Percentiles rank a stretch among this genome's conserved stretches.
phyloP scores from a whole-genome alignment of 1,139 yeast genomes.

The Debaryomycetaceae sp. region DNA sequence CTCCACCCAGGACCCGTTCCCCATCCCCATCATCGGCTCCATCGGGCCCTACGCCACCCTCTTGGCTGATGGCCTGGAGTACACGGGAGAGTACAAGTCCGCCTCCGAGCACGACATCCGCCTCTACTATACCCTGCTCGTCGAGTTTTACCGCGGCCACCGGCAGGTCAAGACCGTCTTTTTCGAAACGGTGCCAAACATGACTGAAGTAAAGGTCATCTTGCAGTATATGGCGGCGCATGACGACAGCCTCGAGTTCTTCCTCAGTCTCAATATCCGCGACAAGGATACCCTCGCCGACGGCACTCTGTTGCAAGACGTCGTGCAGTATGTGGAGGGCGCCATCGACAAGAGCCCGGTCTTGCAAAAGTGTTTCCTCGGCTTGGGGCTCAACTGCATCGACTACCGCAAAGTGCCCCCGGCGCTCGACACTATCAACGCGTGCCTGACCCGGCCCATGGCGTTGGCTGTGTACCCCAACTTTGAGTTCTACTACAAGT shows the following conservation, averaged over 20 bases:
- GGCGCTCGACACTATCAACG: slow-evolving; percentile 10
- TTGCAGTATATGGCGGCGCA: slow-evolving; percentile 11
- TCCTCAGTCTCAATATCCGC: slow-evolving; percentile 19
- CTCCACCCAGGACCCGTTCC: neutral
- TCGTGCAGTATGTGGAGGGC: slow-evolving; percentile 9
- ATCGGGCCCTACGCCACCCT: slow-evolving; percentile 70
- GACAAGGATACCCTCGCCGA: slow-evolving; percentile 16
- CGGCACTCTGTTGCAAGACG: slow-evolving; percentile 19
- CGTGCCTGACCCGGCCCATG: slow-evolving; percentile 6
- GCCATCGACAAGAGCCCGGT: slow-evolving; percentile 5
- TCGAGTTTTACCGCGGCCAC: slow-evolving; percentile 23
- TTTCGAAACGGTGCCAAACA: slow-evolving; percentile 56
- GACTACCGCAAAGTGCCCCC: slow-evolving; percentile 14
- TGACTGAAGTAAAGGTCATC: slow-evolving; percentile 34
- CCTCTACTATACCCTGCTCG: slow-evolving; percentile 39
- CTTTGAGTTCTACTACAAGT: slow-evolving; percentile 42
- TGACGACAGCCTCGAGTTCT: slow-evolving; percentile 15
- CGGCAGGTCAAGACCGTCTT: slow-evolving; percentile 41
- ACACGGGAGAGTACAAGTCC: slow-evolving; percentile 47
- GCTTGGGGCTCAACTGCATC: slow-evolving; percentile 32
- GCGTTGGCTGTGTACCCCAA: slow-evolving; percentile 43
- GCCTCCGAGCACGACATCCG: slow-evolving; percentile 18
- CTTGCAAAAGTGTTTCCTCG: slow-evolving; percentile 12
- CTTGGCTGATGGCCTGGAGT: slow-evolving; percentile 57
- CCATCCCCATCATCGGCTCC: slow-evolving; percentile 38